These are phyloP conservation scores for Pinus taeda DNA, from an alignment of 75 land plant genomes.

Conservation along the genomic window DNA sequence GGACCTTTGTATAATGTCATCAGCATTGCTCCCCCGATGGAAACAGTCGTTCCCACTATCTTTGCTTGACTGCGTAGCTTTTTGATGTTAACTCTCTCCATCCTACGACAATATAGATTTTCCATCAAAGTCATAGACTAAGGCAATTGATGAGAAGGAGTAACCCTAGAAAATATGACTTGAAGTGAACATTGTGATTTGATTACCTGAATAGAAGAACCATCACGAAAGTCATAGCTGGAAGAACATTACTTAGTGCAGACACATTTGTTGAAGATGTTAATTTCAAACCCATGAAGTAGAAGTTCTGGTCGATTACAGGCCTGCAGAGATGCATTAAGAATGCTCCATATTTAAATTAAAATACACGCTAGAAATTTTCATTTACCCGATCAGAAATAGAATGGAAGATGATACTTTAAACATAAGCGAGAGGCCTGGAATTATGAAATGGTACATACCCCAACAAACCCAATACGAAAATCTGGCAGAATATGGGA, in stretches of 20 bases:
- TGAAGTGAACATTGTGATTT: background rate
- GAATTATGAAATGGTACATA: background rate
- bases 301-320: constrained; percentile 25
- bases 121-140: background rate
- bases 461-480: constrained; percentile 37
- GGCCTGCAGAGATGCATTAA: constrained; percentile 8
- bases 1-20: constrained; percentile 68
- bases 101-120: constrained; percentile 9
- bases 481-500: constrained; percentile 19
- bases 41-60: constrained; percentile 43
- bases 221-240: constrained; percentile 29
- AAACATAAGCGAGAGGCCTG: background rate
- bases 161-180: background rate
- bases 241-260: constrained; percentile 30
- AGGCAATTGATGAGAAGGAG: too few species aligned
- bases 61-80: constrained; percentile 54
- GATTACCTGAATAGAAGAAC: constrained; percentile 22
- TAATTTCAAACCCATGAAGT: constrained; percentile 28
- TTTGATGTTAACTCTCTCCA: constrained; percentile 45
- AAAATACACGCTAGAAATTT: background rate
- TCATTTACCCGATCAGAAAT: background rate
- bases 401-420: background rate
- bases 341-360: background rate
- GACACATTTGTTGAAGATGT: constrained; percentile 29
- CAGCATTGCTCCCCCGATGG: constrained; percentile 56